Base-by-base conservation (phyloP, 2,329 filamentous ascomycete genomes). In the Fusarium zealandicum region DNA sequence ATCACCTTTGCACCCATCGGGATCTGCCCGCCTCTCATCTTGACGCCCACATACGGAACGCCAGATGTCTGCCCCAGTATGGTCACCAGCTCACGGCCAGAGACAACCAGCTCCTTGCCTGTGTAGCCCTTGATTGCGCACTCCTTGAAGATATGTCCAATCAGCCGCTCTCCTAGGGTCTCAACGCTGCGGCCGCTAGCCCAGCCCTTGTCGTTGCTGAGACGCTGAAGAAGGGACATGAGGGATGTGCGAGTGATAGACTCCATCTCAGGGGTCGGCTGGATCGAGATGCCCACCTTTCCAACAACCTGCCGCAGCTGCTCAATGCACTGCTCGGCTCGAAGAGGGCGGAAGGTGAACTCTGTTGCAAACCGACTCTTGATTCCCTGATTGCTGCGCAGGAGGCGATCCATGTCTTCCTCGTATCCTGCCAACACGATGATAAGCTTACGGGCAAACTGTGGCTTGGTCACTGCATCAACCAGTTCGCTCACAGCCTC, bases 391-490 rank as follows among this genome's bases (percentile, higher is more conserved):
- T 90, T 90, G 38, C 79, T 76, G 0, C 75, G 72, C 75, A 90
- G 80, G 3, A 90, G 77, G 0, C 77, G 73, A 64, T 90, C 83
- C 63, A 90, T 89, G 39, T 89, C 83, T 0, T 78, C 70, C 27
- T 87, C 82, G 61, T 90, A 90, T 0, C 88, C 88, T 1, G 87
- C 88, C 3, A 90, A 74, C 31, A 90, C 87, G 40, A 87, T 78
- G 35, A 90, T 76, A 5, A 90, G 71, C 61, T 86, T 88, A 38
- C 80, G 75, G 6, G 73, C 71, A 66, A 83, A 90, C 33, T 76
- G 77, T 0, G 81, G 79, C 56, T 89, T 82, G 6, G 78, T 81
- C 2, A 79, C 67, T 3, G 74, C 77, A 57, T 82, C 77, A 6
- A 82, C 78, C 1, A 83, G 68, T 65, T 83, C 81, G 42, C 80